Evolutionary conservation across 2,329 filamentous ascomycete species (phyloP).

Genomic region (Pestalotiopsis sp.): DNA sequence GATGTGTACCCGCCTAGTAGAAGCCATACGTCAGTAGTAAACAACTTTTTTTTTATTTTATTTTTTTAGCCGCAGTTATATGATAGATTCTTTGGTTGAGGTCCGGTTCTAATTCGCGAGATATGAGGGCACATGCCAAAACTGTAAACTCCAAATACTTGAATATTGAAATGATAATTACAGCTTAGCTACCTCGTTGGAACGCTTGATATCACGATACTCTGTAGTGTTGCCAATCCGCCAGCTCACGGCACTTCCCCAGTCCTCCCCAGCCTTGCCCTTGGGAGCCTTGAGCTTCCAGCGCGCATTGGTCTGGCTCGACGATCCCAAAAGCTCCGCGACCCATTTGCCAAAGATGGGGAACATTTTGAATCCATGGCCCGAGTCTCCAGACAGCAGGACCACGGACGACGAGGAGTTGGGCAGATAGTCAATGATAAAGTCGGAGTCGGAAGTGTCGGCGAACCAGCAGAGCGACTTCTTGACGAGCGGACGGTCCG

Average conservation of each 20-base stretch:
- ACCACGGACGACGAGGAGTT: conserved; percentile 47
- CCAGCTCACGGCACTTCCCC: conserved; percentile 6
- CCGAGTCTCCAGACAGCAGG: conserved; percentile 60
- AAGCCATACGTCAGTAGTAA: no score
- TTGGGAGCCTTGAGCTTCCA: conserved; percentile 2
- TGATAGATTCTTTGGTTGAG: no score
- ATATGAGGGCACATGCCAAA: no score
- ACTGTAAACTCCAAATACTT: no score
- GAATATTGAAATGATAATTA: no score
- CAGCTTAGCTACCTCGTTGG: not conserved
- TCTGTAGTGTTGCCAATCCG: conserved; percentile 1
- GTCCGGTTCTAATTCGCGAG: no score
- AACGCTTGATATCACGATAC: not conserved
- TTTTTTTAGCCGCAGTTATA: no score
- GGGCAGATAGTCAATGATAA: conserved; percentile 62
- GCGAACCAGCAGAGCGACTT: conserved; percentile 66
- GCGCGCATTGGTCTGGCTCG: not conserved
- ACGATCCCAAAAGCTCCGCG: conserved; percentile 35
- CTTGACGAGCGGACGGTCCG: conserved; percentile 54
- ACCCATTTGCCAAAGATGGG: conserved; percentile 60
- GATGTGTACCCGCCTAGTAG: no score
- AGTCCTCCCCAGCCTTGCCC: conserved; percentile 1
- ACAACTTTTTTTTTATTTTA: no score
- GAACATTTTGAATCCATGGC: conserved; percentile 66
- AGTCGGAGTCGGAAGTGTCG: conserved; percentile 63